Percentiles rank a stretch among this genome's conserved stretches.
Conservation (phyloP, 768 basidiomycete species). For the Tylopilus rubrobrunneus region DNA sequence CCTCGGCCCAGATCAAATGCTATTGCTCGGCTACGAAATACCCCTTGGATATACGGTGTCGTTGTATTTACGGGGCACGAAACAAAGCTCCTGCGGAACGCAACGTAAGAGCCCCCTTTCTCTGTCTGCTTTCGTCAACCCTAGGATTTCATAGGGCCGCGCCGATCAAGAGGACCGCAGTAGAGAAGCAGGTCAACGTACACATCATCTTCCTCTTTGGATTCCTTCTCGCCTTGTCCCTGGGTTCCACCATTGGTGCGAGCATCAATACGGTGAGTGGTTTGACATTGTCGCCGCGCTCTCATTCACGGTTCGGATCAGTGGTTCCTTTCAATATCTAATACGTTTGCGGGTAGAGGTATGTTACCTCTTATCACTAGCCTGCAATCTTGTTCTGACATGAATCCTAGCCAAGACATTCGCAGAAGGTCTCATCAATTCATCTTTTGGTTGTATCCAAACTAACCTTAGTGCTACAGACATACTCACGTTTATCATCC, state of each 20-base stretch:
- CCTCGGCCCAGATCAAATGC: constrained; percentile 90
- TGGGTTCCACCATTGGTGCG: constrained; percentile 90
- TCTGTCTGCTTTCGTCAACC: neutral
- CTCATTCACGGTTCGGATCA: constrained; percentile 20
- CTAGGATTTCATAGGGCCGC: constrained; percentile 57
- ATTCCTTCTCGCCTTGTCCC: constrained; percentile 78
- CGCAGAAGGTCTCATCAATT: constrained; percentile 62
- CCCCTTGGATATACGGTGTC: constrained; percentile 93
- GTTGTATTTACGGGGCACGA: constrained; percentile 96
- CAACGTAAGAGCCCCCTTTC: constrained; percentile 64
- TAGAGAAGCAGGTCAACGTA: constrained; percentile 92
- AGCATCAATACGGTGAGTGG: constrained; percentile 71
- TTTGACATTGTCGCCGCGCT: neutral
- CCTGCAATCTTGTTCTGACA: neutral
- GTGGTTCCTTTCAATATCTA: constrained; percentile 79
- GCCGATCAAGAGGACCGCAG: constrained; percentile 94
- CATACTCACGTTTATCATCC: constrained; percentile 95
- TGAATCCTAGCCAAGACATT: constrained; percentile 60
- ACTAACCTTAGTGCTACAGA: constrained; percentile 44
- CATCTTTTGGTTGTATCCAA: neutral
- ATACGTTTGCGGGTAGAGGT: constrained; percentile 63
- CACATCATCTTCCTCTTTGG: constrained; percentile 96
- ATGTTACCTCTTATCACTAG: constrained; percentile 15
- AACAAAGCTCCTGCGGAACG: constrained; percentile 97
- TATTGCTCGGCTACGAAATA: constrained; percentile 96